Percentiles rank a stretch among this genome's conserved stretches.
Conservation (phyloP, 306 rosid species). For the Nissolia schottii region DNA sequence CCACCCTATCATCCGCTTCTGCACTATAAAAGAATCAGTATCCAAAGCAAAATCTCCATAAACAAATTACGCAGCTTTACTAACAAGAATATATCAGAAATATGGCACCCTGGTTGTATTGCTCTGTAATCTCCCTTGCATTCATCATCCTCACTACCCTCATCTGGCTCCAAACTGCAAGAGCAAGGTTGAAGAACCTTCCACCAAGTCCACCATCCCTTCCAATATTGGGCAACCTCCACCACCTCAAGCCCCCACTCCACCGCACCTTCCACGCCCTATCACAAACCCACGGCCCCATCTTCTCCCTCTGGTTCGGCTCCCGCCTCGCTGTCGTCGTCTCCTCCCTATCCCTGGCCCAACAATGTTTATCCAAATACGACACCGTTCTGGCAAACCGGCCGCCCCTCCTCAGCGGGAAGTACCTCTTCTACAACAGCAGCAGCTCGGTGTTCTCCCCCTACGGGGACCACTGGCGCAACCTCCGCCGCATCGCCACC, state of each 20-base stretch:
- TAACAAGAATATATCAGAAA: not conserved
- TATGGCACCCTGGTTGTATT: not conserved
- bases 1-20: too few relatives aligned
- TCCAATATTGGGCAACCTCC: constrained; percentile 49
- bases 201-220: constrained; percentile 44
- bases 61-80: too few relatives aligned
- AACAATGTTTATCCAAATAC: constrained; percentile 44
- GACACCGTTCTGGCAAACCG: constrained; percentile 44
- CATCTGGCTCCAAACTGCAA: not conserved
- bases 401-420: constrained; percentile 19
- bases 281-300: constrained; percentile 28
- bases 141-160: not conserved
- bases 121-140: not conserved
- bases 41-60: too few relatives aligned
- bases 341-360: constrained; percentile 19
- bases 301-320: constrained; percentile 9
- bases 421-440: constrained; percentile 35
- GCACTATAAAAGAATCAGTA: too few relatives aligned
- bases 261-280: constrained; percentile 24
- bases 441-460: constrained; percentile 17
- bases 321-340: constrained; percentile 24
- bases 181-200: not conserved
- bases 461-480: constrained; percentile 53
- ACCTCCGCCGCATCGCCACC: constrained; percentile 43
- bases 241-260: constrained; percentile 22